Evolutionary conservation across 2,329 filamentous ascomycete species (phyloP).

Genomic region (Trichoderma sp.): DNA sequence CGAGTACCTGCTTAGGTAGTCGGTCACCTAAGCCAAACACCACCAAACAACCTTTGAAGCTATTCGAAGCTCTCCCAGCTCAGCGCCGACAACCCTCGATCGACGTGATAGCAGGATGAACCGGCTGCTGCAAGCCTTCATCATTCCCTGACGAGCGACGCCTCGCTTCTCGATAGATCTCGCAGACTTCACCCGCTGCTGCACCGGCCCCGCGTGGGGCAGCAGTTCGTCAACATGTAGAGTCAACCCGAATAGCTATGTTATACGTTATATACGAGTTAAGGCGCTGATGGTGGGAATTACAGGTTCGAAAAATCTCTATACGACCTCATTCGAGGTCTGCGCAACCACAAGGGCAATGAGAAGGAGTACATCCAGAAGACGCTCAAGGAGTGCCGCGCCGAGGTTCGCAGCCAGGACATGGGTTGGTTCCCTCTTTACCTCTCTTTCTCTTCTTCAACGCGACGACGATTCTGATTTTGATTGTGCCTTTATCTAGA

Average conservation of each 20-base stretch:
- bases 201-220: slow-evolving; percentile 26
- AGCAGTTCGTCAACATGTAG: slow-evolving; percentile 27
- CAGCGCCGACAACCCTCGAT: not conserved
- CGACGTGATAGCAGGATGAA: slow-evolving; percentile 19
- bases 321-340: slow-evolving; percentile 95
- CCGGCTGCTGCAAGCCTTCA: not conserved
- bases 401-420: slow-evolving; percentile 89
- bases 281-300: not conserved
- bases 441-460: not conserved
- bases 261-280: not conserved
- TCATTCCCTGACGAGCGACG: not conserved
- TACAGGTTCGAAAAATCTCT: slow-evolving; percentile 97
- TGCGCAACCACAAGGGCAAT: slow-evolving; percentile 92
- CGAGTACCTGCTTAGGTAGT: not conserved
- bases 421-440: slow-evolving; percentile 64
- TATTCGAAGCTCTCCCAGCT: not conserved
- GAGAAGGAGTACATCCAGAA: slow-evolving; percentile 95
- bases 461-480: slow-evolving; percentile 9
- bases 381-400: slow-evolving; percentile 90
- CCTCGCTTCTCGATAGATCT: not conserved
- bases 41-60: not conserved
- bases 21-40: not conserved
- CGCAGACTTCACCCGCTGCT: not conserved
- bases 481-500: slow-evolving; percentile 52
- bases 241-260: not conserved